Evolutionary conservation across 768 basidiomycete species (phyloP).

Genomic region (Pisolithus microcarpus): DNA sequence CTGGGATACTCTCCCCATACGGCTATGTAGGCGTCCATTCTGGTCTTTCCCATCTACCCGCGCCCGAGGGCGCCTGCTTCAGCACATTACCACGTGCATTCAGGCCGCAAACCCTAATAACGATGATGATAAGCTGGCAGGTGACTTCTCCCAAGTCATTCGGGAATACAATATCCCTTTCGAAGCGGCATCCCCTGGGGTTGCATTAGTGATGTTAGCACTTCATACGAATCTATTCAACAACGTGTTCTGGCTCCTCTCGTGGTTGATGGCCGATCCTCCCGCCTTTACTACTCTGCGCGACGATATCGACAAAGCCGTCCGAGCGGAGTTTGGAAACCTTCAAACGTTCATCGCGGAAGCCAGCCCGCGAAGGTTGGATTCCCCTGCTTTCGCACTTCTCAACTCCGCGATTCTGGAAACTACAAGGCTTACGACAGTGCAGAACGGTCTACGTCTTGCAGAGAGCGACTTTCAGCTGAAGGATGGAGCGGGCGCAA

Average conservation of each 20-base stretch:
- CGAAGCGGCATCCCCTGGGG: constrained; percentile 13
- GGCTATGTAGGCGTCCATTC: constrained; percentile 10
- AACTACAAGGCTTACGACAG: constrained; percentile 14
- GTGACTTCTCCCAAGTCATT: constrained; percentile 13
- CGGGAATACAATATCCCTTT: constrained; percentile 11
- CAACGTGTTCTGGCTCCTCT: constrained; percentile 15
- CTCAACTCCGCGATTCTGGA: constrained; percentile 23
- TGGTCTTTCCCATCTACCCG: constrained; percentile 9
- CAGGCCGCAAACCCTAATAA: constrained; percentile 5
- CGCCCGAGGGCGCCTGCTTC: constrained; percentile 9
- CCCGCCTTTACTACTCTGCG: constrained; percentile 37
- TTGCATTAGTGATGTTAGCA: constrained; percentile 17
- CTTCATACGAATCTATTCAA: constrained; percentile 17
- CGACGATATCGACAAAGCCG: constrained; percentile 35
- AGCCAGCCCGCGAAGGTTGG: constrained; percentile 9
- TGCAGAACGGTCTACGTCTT: constrained; percentile 14
- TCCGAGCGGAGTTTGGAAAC: constrained; percentile 6
- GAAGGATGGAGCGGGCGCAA: constrained; percentile 1
- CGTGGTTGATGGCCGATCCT: constrained; percentile 35
- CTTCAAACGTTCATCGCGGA: constrained; percentile 10
- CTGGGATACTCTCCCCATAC: constrained; percentile 14
- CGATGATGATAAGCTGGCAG: constrained; percentile 7
- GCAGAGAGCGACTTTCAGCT: constrained; percentile 15
- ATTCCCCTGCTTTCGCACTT: constrained; percentile 13
- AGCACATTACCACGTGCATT: constrained; percentile 8